Evolutionary conservation across 345 rosid species (phyloP).

Genomic region (Cardamine chenopodiifolia): DNA sequence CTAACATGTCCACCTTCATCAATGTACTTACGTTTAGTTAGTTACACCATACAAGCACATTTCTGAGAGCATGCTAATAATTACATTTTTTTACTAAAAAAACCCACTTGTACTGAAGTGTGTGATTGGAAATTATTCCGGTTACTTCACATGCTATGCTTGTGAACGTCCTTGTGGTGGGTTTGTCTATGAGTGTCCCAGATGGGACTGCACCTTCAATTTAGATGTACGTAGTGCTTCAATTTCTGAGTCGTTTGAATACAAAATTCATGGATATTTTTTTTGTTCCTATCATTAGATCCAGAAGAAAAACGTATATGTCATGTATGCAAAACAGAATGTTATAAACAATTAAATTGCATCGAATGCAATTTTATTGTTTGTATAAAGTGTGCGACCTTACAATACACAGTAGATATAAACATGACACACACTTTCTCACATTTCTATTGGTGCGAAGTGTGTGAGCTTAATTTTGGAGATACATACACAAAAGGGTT

Average conservation of each 20-base stretch:
- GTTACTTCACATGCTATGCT: rapidly evolving
- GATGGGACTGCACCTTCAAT: neutral
- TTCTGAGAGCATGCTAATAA: too few relatives aligned
- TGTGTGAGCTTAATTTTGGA: neutral
- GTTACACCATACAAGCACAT: too few relatives aligned
- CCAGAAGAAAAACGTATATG: neutral
- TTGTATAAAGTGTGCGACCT: neutral
- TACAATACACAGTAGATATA: neutral
- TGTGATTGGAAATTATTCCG: too few relatives aligned
- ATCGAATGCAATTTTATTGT: neutral
- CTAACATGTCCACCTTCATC: too few relatives aligned
- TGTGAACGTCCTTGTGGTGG: neutral
- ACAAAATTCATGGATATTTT: neutral
- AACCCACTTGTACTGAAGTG: neutral
- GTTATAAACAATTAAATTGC: neutral
- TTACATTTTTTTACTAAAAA: too few relatives aligned
- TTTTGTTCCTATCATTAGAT: neutral
- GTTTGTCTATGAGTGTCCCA: neutral
- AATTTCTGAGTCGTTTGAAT: neutral
- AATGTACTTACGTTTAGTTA: too few relatives aligned
- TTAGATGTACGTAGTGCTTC: neutral
- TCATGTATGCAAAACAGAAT: neutral
- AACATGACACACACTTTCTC: neutral
- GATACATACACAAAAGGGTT: neutral
- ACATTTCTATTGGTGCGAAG: neutral